Conservation (phyloP, 345 rosid species). For the Litchi chinensis region DNA sequence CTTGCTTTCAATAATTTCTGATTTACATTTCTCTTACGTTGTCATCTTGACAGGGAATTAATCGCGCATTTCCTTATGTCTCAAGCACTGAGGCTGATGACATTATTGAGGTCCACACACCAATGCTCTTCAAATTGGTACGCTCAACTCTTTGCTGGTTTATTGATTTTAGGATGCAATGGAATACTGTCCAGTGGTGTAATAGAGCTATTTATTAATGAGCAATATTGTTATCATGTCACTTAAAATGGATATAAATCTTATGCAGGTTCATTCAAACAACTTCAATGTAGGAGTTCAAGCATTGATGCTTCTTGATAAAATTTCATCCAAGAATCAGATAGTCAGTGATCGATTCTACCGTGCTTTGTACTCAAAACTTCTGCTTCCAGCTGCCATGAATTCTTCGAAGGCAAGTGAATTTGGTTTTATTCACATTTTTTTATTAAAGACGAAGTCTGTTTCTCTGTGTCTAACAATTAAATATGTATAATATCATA, state of each 20-base stretch:
- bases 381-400: constrained; percentile 87
- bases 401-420: constrained; percentile 89
- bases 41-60: constrained; percentile 69
- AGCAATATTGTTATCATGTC: constrained; percentile 7
- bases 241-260: constrained; percentile 15
- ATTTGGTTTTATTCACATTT: not conserved
- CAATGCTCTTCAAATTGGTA: constrained; percentile 90
- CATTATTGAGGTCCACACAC: constrained; percentile 83
- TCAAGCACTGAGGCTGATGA: constrained; percentile 83
- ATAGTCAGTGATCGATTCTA: constrained; percentile 92
- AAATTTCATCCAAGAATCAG: constrained; percentile 94
- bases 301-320: constrained; percentile 93
- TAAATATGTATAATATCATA: not conserved
- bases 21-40: constrained; percentile 14
- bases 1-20: constrained; percentile 9
- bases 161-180: constrained; percentile 5
- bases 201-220: constrained; percentile 2
- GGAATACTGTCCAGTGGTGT: not conserved
- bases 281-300: constrained; percentile 95
- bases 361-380: constrained; percentile 91
- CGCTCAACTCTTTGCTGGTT: constrained; percentile 22
- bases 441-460: not conserved
- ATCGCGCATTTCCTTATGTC: constrained; percentile 98
- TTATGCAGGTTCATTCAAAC: constrained; percentile 83
- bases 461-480: not conserved